These are phyloP conservation scores for Excoecaria cochinchinensis DNA, from an alignment of 345 rosid species.

Conservation along the genomic window DNA sequence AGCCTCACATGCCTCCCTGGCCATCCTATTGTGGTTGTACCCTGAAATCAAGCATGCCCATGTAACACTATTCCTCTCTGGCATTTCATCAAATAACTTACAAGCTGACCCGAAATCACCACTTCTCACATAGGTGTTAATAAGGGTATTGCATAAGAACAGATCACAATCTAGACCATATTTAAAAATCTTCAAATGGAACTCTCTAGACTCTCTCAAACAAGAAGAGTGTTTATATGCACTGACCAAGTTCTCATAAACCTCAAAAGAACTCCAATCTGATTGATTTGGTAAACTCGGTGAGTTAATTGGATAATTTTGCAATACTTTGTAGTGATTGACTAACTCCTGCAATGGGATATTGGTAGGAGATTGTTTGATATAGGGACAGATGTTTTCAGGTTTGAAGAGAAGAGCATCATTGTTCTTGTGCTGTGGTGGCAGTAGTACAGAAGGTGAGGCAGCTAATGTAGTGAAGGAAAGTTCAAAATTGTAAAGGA, in stretches of 20 bases:
- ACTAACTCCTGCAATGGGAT: background rate
- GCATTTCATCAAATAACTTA: slow-evolving; percentile 74
- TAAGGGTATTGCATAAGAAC: slow-evolving; percentile 64
- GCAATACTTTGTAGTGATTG: slow-evolving; percentile 22
- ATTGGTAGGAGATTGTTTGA: slow-evolving; percentile 17
- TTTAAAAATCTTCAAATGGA: slow-evolving; percentile 50
- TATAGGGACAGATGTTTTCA: slow-evolving; percentile 5
- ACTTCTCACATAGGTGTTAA: slow-evolving; percentile 46
- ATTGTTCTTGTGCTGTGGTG: background rate
- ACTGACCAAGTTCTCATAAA: slow-evolving; percentile 34
- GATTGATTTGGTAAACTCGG: background rate
- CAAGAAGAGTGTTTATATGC: slow-evolving; percentile 32
- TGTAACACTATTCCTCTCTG: slow-evolving; percentile 58
- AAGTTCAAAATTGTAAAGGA: slow-evolving; percentile 10
- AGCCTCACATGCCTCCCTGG: slow-evolving; percentile 45
- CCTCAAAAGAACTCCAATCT: slow-evolving; percentile 8
- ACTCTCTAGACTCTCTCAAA: slow-evolving; percentile 40
- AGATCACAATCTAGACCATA: slow-evolving; percentile 50
- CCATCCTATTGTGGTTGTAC: slow-evolving; percentile 49
- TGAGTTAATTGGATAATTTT: background rate
- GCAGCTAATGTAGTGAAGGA: slow-evolving; percentile 15
- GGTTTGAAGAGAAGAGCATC: slow-evolving; percentile 9
- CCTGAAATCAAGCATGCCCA: slow-evolving; percentile 91
- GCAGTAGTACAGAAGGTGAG: slow-evolving; percentile 12
- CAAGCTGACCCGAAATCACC: slow-evolving; percentile 51